A percentile compares a stretch with the other conserved stretches of the same genome.
Evolutionary conservation across 768 basidiomycete species (phyloP).

Genomic region (Leccinum variicolor): DNA sequence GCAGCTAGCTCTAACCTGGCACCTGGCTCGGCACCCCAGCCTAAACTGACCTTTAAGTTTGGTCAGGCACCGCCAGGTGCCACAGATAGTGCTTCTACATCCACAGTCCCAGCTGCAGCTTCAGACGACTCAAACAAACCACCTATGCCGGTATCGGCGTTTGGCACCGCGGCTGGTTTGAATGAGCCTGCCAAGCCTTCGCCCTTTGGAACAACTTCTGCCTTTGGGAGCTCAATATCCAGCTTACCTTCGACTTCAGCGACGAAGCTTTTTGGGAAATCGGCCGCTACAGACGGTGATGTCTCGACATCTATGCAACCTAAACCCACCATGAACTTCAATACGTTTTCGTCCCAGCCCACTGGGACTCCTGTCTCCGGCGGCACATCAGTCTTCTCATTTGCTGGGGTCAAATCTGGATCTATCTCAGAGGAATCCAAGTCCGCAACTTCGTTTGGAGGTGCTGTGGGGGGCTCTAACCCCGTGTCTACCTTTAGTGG

Average conservation of each 20-base stretch:
- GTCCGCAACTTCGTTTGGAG: conserved; percentile 16
- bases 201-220: conserved; percentile 11
- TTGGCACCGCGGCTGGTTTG: conserved; percentile 13
- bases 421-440: conserved; percentile 19
- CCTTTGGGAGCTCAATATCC: conserved; percentile 22
- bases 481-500: conserved; percentile 4
- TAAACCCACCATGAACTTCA: conserved; percentile 18
- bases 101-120: conserved; percentile 13
- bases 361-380: conserved; percentile 13
- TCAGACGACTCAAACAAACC: conserved; percentile 25
- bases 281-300: conserved; percentile 8
- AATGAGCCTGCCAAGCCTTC: conserved; percentile 26
- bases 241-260: conserved; percentile 11
- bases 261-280: conserved; percentile 16
- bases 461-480: conserved; percentile 1
- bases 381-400: conserved; percentile 16
- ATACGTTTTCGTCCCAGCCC: conserved; percentile 15
- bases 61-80: conserved; percentile 20
- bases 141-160: conserved; percentile 18
- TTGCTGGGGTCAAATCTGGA: conserved; percentile 12
- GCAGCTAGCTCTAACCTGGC: conserved; percentile 3
- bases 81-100: conserved; percentile 19
- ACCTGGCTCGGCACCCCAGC: conserved; percentile 11
- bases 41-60: conserved; percentile 22
- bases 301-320: conserved; percentile 20